Base-by-base conservation (phyloP, 805 yeast genomes). In the Nakazawaea anatomiae region DNA sequence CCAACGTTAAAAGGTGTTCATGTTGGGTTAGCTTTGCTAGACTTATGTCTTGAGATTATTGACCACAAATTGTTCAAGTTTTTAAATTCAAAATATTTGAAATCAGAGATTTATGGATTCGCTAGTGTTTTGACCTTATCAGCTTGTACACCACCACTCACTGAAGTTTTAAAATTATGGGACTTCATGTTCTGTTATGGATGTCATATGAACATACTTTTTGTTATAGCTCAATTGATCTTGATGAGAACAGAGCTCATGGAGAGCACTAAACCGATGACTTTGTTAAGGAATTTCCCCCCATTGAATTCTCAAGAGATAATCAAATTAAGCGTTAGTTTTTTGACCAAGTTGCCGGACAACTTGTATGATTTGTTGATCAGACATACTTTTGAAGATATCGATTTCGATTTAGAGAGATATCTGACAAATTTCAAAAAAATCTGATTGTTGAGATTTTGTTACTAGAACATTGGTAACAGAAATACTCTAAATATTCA, bases 101-200 rank as follows among this genome's bases (percentile, higher is more conserved):
- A 87, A 30, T 91, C 97, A 0, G 90, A 89, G 60, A 81, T 90
- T 29, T 90, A 90, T 63, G 97, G 95, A 0, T 83, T 90, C 56
- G 87, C 90, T 4, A 82, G 91, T 0, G 87, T 89, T 1, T 68
- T 91, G 55, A 90, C 97, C 0, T 69, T 91, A 44, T 82, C 91
- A 51, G 92, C 96, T 2, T 88, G 96, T 59, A 89, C 95, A 5
- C 96, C 95, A 8, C 91, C 96, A 0, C 70, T 91, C 43, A 69
- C 72, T 34, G 89, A 90, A 55, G 87, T 87, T 1, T 67, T 90
- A 39, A 78, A 82, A 52, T 72, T 90, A 14, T 90, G 97, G 97
- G 97, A 90, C 64, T 87, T 90, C 57, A 68, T 89, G 58, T 86
- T 90, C 66, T 96, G 97, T 4, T 90, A 88, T 60, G 97, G 97